Evolutionary conservation across 73 alveolate genomes (phyloP), one percentile per base, ranked within the genome.

Genomic region (Paramecium sonneborni): DNA sequence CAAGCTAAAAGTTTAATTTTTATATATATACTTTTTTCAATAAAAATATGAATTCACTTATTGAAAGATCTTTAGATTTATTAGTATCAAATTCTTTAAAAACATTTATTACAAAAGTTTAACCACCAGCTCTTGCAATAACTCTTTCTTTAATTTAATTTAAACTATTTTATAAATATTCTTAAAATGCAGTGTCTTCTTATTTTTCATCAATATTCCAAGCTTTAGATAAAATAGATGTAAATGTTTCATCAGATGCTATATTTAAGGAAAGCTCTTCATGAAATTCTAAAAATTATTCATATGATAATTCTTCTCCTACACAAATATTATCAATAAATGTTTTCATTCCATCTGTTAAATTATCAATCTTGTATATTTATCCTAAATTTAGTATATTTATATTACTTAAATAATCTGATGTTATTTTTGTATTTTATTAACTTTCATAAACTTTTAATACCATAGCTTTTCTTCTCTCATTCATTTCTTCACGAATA

Each of bases 121-220:
- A n/a, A 15, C 86, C 62, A 12, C 57, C 57, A 32, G 86, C 86
- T 72, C 86, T 72, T 8, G 18, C 6, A 1, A 72, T 72, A 72
- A 72, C 57, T 35, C 57, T 14, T 37, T 32, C 55, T 20, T 72
- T 72, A 35, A 72, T 35, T 10, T 72, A 15, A 1, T 30, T 14
- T 72, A 72, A 35, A 18, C 86, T 72, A 21, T 72, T 35, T 14
- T 72, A 35, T 35, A 34, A 72, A 34, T 72, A 72, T 41, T 72
- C 86, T 72, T 72, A 72, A 38, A 72, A 72, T 72, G 86, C 86
- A 34, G 86, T 72, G 86, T 72, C 86, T 38, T 72, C 86, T 38
- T 72, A 14, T 18, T 72, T 72, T 18, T 72, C 86, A 34, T 72
- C 86, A 15, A 35, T 37, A 35, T 72, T 72, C 86, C 86, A 72